A percentile compares a stretch with the other conserved stretches of the same genome.
phyloP scores from a whole-genome alignment of 345 rosid species.

The Gossypium raimondii region DNA sequence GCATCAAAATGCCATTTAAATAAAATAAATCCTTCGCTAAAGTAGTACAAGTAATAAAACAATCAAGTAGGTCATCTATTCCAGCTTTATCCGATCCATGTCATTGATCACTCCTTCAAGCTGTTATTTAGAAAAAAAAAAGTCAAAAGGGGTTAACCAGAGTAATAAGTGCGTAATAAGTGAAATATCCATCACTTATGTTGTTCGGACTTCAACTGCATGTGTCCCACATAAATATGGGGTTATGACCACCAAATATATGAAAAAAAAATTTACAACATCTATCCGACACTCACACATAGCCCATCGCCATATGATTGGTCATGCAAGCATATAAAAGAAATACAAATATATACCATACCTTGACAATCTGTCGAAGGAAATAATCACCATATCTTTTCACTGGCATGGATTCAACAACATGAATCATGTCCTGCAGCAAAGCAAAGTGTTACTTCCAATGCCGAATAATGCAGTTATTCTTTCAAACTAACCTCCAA shows the following conservation, averaged over 20 bases:
- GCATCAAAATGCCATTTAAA: background rate
- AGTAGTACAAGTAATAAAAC: background rate
- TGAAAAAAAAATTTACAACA: too few relatives aligned
- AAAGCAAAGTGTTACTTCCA: conserved; percentile 4
- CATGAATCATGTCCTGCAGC: conserved; percentile 77
- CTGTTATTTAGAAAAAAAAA: conserved; percentile 29
- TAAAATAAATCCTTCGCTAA: background rate
- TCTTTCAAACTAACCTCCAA: background rate
- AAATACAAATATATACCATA: conserved; percentile 10
- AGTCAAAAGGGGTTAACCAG: background rate
- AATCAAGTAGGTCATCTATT: conserved; percentile 26
- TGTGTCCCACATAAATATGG: too few relatives aligned
- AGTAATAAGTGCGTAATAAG: too few relatives aligned
- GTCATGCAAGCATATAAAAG: background rate
- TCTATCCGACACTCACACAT: too few relatives aligned
- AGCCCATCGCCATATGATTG: background rate
- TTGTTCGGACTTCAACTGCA: too few relatives aligned
- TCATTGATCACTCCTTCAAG: conserved; percentile 85
- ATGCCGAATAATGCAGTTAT: background rate
- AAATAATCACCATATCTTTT: conserved; percentile 82
- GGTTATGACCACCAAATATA: background rate
- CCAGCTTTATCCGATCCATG: conserved; percentile 77
- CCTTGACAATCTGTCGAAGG: conserved; percentile 93
- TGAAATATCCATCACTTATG: too few relatives aligned
- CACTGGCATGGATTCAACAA: conserved; percentile 65